A percentile compares a stretch with the other conserved stretches of the same genome.
These are phyloP conservation scores for Aureoboletus auriporus DNA, from an alignment of 768 basidiomycete species.

Conservation along the genomic window DNA sequence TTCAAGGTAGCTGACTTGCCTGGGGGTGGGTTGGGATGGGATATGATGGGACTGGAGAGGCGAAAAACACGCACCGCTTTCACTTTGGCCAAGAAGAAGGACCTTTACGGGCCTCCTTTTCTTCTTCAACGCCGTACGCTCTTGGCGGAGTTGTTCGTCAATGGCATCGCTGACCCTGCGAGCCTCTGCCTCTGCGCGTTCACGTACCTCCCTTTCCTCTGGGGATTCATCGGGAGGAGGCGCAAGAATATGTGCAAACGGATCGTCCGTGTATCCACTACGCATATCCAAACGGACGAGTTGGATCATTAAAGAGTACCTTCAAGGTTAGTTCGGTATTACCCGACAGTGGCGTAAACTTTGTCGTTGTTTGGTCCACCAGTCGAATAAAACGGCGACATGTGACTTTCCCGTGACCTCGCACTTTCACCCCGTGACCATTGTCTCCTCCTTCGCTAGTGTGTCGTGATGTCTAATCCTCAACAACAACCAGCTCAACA, in stretches of 20 bases:
- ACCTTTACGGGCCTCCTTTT: conserved; percentile 70
- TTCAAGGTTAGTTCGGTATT: not conserved
- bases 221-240: conserved; percentile 63
- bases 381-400: conserved; percentile 34
- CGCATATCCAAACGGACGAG: conserved; percentile 9
- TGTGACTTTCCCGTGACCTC: conserved; percentile 43
- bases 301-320: no score
- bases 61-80: conserved; percentile 45
- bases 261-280: conserved; percentile 50
- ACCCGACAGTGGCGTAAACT: conserved; percentile 11
- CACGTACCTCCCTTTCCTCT: conserved; percentile 50
- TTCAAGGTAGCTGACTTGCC: conserved; percentile 78
- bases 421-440: conserved; percentile 41
- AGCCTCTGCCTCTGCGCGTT: conserved; percentile 60
- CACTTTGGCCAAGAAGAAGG: conserved; percentile 71
- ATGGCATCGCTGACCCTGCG: conserved; percentile 67
- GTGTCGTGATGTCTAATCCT: not conserved
- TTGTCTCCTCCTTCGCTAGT: conserved; percentile 9
- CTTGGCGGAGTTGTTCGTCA: conserved; percentile 66
- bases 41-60: not conserved
- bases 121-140: conserved; percentile 53
- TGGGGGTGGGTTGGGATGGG: conserved; percentile 4
- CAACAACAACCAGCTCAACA: conserved; percentile 7
- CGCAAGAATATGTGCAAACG: conserved; percentile 54
- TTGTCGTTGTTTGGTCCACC: conserved; percentile 30